Base-by-base conservation (phyloP, 176 grass and related monocot genomes). In the Microstegium vimineum region DNA sequence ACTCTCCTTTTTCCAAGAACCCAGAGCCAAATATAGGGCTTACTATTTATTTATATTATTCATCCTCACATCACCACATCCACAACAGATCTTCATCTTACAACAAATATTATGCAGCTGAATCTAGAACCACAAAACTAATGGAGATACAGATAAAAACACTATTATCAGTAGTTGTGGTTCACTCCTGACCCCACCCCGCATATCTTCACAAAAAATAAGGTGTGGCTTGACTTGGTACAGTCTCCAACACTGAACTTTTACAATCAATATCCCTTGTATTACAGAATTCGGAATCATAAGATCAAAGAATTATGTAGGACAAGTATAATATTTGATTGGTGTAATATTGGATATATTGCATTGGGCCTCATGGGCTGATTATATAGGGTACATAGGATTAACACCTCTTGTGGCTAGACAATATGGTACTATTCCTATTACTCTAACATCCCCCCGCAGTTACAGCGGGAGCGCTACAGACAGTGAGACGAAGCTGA, bases 71-170 rank as follows among this genome's bases (percentile, higher is more conserved):
- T 34, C 72, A 74, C 46, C 45, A 33, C 28, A 34, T 74, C 9
- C 43, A 52, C 16, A 12, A 20, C 31, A 54, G 27, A n/a, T n/a
- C n/a, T n/a, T 0, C 1, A n/a, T n/a, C 17, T 56, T n/a, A 34
- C 3, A 68, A 18, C 6, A 52, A 23, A 14, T 79, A 49, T 77
- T 36, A 34, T 34, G 22, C 20, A 36, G 42, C 12, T 67, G 30
- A 80, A 67, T 23, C 17, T 1, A 64, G 11, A 45, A 63, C 37
- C 59, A 78, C 22, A 79, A 74, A 51, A 67, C 27, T 76, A 62
- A 60, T 79, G 43, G 40, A 45, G 31, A 67, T 73, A 74, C 22
- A 80, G 69, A 59, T 42, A 18, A 6, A 64, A 86, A 54, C 40
- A 45, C 60, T 74, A 86, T 68, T 74, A 64, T 27, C 8, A 57